Evolutionary conservation across 2,329 filamentous ascomycete species (phyloP).

Genomic region (Monilinia vaccinii-corymbosi): DNA sequence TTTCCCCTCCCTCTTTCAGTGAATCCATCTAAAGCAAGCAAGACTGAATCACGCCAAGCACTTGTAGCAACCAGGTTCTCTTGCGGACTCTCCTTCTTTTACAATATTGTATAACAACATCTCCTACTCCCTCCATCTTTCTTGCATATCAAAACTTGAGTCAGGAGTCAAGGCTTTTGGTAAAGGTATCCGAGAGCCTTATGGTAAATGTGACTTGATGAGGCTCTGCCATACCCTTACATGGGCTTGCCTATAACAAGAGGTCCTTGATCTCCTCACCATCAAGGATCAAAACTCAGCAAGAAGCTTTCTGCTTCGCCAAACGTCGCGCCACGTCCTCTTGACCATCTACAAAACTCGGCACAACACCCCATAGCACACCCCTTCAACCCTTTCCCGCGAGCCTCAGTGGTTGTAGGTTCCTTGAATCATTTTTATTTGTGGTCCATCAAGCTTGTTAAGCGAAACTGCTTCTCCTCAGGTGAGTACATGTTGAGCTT

Average conservation of each 20-base stretch:
- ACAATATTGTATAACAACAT: neutral
- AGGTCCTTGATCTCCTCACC: neutral
- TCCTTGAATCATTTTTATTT: neutral
- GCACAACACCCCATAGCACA: neutral
- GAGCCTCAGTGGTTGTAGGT: neutral
- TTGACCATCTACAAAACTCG: neutral
- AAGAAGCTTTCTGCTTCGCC: accelerated
- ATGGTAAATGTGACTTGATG: neutral
- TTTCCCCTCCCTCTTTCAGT: neutral
- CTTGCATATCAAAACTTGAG: too few relatives aligned
- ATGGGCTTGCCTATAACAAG: neutral
- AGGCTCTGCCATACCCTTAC: neutral
- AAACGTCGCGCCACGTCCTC: accelerated
- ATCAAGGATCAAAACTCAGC: too few relatives aligned
- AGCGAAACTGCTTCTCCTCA: neutral
- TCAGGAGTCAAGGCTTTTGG: too few relatives aligned
- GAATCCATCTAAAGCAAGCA: neutral
- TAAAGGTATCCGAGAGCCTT: neutral
- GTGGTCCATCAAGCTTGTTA: neutral
- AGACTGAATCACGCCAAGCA: neutral
- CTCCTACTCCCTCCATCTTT: neutral
- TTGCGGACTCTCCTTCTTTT: accelerated
- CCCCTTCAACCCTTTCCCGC: neutral
- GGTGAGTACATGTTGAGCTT: neutral
- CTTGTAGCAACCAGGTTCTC: accelerated